Percentiles rank a stretch among this genome's conserved stretches.
Evolutionary conservation across 2,329 filamentous ascomycete genomes (phyloP).

Genomic region (Colletotrichum graminicola): DNA sequence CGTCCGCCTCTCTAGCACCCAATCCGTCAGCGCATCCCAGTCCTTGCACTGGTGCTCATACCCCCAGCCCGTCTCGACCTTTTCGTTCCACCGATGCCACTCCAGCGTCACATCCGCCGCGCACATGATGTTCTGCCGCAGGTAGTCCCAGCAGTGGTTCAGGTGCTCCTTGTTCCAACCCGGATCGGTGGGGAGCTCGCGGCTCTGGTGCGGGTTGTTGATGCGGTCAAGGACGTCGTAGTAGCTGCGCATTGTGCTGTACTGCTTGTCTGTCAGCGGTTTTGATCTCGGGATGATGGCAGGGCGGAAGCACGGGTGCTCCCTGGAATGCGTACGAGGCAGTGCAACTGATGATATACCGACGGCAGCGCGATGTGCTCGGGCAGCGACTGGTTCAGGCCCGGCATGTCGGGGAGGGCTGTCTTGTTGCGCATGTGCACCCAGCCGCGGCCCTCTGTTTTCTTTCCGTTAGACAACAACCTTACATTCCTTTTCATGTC

Average conservation of each 20-base stretch:
- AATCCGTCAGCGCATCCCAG: slow-evolving; percentile 38
- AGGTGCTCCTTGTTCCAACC: slow-evolving; percentile 47
- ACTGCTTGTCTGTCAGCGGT: background rate
- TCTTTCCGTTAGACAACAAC: too few relatives aligned
- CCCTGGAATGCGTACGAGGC: too few relatives aligned
- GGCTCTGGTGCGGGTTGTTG: background rate
- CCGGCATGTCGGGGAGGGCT: too few relatives aligned
- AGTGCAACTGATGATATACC: slow-evolving; percentile 42
- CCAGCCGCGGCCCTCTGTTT: too few relatives aligned
- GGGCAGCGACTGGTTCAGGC: too few relatives aligned
- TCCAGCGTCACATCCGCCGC: slow-evolving; percentile 45
- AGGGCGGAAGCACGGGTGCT: too few relatives aligned
- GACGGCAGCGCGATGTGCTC: background rate
- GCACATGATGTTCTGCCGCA: slow-evolving; percentile 57
- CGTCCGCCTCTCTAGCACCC: too few relatives aligned
- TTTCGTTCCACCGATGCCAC: slow-evolving; percentile 4
- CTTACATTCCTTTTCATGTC: too few relatives aligned
- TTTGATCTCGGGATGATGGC: too few relatives aligned
- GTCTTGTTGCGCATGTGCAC: too few relatives aligned
- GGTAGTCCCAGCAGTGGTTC: slow-evolving; percentile 57
- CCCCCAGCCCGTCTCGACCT: slow-evolving; percentile 35
- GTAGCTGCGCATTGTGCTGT: background rate
- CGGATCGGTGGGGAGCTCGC: slow-evolving; percentile 12
- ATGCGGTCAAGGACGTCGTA: slow-evolving; percentile 16
- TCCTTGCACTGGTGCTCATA: slow-evolving; percentile 46